Evolutionary conservation across 2,329 filamentous ascomycete species (phyloP).

Genomic region (Mycogone perniciosa): DNA sequence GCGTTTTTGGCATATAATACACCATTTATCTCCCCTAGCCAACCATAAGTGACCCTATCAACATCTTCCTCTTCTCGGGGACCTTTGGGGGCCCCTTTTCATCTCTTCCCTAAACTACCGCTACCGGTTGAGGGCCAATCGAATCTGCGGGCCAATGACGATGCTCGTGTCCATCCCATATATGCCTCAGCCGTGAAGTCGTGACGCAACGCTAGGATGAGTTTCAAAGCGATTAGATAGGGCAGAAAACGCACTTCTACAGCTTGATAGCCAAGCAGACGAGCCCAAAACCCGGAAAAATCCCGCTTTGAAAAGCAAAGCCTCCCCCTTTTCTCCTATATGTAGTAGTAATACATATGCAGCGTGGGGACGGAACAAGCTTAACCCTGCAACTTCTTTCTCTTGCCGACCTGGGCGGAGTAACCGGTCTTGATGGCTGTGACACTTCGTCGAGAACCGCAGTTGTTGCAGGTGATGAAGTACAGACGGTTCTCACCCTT

Average conservation of each 20-base stretch:
- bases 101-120: not conserved
- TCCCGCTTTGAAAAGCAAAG: not conserved
- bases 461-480: conserved; percentile 92
- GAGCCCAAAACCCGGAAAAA: not conserved
- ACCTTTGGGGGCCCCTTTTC: not conserved
- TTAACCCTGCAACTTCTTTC: conserved; percentile 89
- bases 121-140: no score
- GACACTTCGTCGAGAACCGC: conserved; percentile 77
- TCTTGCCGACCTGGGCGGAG: conserved; percentile 98
- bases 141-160: not conserved
- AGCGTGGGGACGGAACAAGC: not conserved
- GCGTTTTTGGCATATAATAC: conserved; percentile 2
- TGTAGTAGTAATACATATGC: not conserved
- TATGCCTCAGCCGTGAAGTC: not conserved
- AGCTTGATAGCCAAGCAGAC: not conserved
- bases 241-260: not conserved
- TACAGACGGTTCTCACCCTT: conserved; percentile 99
- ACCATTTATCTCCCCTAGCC: not conserved
- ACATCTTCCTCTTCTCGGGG: not conserved
- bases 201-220: not conserved
- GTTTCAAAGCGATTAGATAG: conserved; percentile 2
- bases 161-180: not conserved
- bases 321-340: not conserved
- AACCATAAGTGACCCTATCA: not conserved
- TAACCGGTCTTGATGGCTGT: conserved; percentile 99